phyloP scores from a whole-genome alignment of 805 yeast genomes.

The Huiozyma sinensis region DNA sequence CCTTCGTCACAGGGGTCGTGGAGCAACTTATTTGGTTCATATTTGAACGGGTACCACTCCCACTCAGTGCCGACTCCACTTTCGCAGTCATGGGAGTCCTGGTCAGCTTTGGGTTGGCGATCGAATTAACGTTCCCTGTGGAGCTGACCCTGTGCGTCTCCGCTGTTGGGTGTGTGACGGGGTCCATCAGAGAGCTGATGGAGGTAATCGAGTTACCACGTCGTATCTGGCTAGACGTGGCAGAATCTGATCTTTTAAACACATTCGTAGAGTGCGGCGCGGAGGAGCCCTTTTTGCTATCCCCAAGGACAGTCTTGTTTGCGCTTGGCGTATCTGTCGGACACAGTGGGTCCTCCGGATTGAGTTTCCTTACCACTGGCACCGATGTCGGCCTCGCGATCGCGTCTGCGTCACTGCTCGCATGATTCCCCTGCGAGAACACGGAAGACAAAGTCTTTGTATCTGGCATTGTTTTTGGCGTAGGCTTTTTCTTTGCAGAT shows the following conservation, averaged over 20 bases:
- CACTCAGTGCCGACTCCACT: background rate
- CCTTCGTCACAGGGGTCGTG: background rate
- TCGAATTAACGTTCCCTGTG: background rate
- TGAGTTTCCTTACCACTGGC: background rate
- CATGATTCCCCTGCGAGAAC: background rate
- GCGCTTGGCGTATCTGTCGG: background rate
- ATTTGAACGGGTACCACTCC: background rate
- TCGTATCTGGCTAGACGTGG: background rate
- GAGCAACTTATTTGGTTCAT: background rate
- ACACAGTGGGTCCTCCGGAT: background rate
- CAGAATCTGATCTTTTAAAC: background rate
- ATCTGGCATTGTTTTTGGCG: background rate
- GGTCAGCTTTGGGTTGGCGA: background rate
- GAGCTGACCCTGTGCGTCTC: background rate
- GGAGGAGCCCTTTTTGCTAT: background rate
- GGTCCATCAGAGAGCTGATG: conserved; percentile 3
- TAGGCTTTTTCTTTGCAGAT: background rate
- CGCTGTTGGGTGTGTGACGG: background rate
- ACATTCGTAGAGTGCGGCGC: too few relatives aligned
- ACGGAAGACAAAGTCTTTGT: too few relatives aligned
- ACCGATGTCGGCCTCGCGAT: background rate
- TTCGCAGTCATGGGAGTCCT: background rate
- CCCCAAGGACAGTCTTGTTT: background rate
- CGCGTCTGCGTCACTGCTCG: background rate
- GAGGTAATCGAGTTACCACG: conserved; percentile 6